A percentile compares a stretch with the other conserved stretches of the same genome.
Conservation (phyloP, 768 basidiomycete species). For the Scleroderma citrinum region DNA sequence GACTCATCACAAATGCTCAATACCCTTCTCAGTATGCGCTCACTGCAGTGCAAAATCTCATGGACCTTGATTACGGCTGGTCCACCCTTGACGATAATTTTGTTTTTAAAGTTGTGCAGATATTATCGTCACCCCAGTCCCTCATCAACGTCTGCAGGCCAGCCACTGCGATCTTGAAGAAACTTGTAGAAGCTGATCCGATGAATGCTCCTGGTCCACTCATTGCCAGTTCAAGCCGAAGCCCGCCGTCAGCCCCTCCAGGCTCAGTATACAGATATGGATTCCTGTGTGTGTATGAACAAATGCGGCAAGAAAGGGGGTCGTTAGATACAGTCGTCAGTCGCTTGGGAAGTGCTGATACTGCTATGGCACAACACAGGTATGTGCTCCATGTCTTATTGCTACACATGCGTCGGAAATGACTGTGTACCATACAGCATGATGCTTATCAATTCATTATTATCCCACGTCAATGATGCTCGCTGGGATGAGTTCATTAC, state of each 20-base stretch:
- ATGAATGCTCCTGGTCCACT: constrained; percentile 54
- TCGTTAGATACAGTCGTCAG: constrained; percentile 80
- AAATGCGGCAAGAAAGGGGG: constrained; percentile 68
- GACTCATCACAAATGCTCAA: background rate
- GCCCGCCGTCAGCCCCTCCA: constrained; percentile 45
- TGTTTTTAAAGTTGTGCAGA: constrained; percentile 72
- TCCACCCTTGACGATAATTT: constrained; percentile 63
- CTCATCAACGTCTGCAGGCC: constrained; percentile 89
- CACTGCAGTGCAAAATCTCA: constrained; percentile 78
- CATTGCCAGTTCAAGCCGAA: constrained; percentile 54
- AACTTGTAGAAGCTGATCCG: constrained; percentile 84
- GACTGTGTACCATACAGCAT: constrained; percentile 44
- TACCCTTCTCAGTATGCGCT: constrained; percentile 61
- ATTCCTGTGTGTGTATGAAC: constrained; percentile 76
- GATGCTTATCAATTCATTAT: constrained; percentile 84
- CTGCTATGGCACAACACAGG: constrained; percentile 83
- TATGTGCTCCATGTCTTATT: constrained; percentile 18
- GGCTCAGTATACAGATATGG: constrained; percentile 81
- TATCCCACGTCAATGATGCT: constrained; percentile 71
- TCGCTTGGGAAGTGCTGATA: constrained; percentile 75
- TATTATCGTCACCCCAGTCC: constrained; percentile 67
- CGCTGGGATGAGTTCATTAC: constrained; percentile 76
- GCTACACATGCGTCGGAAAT: constrained; percentile 1
- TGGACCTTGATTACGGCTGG: constrained; percentile 87
- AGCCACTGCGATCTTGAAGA: constrained; percentile 84